phyloP scores from a whole-genome alignment of 768 basidiomycete species.

The Pulveroboletus sp. region DNA sequence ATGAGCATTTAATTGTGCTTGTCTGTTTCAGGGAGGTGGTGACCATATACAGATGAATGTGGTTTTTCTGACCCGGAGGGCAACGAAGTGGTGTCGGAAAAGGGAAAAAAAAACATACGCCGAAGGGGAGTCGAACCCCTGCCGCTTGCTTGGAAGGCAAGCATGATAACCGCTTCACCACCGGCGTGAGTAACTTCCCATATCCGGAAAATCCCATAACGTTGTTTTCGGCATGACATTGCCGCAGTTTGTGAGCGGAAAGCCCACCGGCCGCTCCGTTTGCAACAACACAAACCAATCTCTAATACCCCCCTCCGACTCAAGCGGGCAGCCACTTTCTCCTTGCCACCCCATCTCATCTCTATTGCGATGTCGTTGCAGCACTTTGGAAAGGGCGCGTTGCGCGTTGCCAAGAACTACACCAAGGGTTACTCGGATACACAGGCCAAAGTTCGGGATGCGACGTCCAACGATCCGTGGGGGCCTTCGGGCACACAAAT shows the following conservation, averaged over 20 bases:
- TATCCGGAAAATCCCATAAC: constrained; percentile 5
- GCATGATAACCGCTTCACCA: constrained; percentile 94
- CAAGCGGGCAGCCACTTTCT: neutral
- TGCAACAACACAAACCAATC: constrained; percentile 12
- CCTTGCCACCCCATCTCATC: constrained; percentile 1
- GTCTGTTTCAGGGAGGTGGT: too few relatives aligned
- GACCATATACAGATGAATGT: too few relatives aligned
- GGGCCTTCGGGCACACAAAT: constrained; percentile 97
- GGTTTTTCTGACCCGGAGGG: too few relatives aligned
- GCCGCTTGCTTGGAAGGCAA: constrained; percentile 83
- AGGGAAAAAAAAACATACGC: constrained; percentile 22
- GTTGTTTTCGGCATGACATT: too few relatives aligned
- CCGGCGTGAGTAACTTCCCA: constrained; percentile 36
- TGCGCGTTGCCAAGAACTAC: constrained; percentile 92
- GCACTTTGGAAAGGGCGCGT: constrained; percentile 79
- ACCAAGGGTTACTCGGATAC: constrained; percentile 95
- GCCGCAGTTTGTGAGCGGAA: constrained; percentile 16
- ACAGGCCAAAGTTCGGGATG: constrained; percentile 93
- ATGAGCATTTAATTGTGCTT: too few relatives aligned
- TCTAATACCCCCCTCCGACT: constrained; percentile 11
- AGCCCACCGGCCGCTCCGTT: constrained; percentile 15
- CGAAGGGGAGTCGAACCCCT: constrained; percentile 78
- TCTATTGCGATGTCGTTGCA: constrained; percentile 50
- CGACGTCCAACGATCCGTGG: constrained; percentile 97
- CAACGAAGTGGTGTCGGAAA: too few relatives aligned